phyloP scores from a whole-genome alignment of 2,329 filamentous ascomycete species.

The Cephalotrichum gorgonifer region DNA sequence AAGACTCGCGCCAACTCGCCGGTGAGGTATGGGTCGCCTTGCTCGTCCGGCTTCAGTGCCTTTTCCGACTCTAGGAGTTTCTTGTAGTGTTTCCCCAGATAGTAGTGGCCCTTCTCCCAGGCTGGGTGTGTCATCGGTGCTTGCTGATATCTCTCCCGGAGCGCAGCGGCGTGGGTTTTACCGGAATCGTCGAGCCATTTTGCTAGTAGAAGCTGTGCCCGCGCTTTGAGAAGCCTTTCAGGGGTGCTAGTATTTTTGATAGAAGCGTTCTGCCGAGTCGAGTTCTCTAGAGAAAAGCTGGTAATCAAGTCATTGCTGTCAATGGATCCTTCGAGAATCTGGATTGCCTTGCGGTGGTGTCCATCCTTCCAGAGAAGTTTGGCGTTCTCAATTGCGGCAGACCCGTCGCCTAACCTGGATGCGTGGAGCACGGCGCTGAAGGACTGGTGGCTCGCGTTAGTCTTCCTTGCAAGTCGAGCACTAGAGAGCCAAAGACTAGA shows the following conservation, averaged over 20 bases:
- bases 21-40: slow-evolving; percentile 63
- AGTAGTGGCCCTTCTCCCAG: slow-evolving; percentile 98
- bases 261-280: too few relatives aligned
- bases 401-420: slow-evolving; percentile 70
- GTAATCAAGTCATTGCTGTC: slow-evolving; percentile 40
- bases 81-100: slow-evolving; percentile 93
- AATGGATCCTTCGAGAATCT: slow-evolving; percentile 80
- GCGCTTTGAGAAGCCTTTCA: slow-evolving; percentile 54
- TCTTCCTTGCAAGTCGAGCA: slow-evolving; percentile 77
- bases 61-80: slow-evolving; percentile 89
- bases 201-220: slow-evolving; percentile 79
- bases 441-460: slow-evolving; percentile 72
- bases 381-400: slow-evolving; percentile 89
- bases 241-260: slow-evolving; percentile 27
- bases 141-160: slow-evolving; percentile 73
- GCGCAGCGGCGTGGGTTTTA: slow-evolving; percentile 73
- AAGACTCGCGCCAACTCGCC: slow-evolving; percentile 83
- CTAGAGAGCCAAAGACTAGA: slow-evolving; percentile 79
- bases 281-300: too few relatives aligned
- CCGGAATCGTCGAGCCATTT: slow-evolving; percentile 97
- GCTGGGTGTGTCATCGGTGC: slow-evolving; percentile 59
- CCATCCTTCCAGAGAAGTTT: slow-evolving; percentile 88
- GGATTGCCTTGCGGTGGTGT: slow-evolving; percentile 89
- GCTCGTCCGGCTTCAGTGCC: slow-evolving; percentile 62
- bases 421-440: slow-evolving; percentile 92